These are phyloP conservation scores for Diaporthe aspalathi DNA, from an alignment of 2,329 filamentous ascomycete genomes.

Conservation along the genomic window DNA sequence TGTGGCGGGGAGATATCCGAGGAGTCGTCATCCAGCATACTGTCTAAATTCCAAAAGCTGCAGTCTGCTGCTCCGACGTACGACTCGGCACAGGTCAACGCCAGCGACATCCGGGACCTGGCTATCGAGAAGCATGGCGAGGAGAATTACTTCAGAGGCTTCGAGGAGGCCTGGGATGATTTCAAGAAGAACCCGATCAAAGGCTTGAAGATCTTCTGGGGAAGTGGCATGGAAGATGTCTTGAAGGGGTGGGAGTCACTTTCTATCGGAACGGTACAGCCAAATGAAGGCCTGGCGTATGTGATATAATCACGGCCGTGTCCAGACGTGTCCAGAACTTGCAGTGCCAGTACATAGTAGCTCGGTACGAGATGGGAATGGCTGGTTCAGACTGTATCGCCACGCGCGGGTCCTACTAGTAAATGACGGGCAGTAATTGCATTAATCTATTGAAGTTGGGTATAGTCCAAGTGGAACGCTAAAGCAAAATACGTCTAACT, in stretches of 20 bases:
- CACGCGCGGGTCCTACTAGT: not conserved
- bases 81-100: slow-evolving; percentile 23
- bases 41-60: slow-evolving; percentile 1
- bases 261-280: not conserved
- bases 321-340: not conserved
- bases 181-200: not conserved
- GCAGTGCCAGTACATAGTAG: too few species aligned
- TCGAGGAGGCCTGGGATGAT: not conserved
- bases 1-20: slow-evolving; percentile 8
- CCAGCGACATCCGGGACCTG: slow-evolving; percentile 17
- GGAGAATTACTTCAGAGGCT: not conserved
- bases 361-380: too few species aligned
- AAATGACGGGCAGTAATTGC: too few species aligned
- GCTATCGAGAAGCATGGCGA: slow-evolving; percentile 24
- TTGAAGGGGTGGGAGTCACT: slow-evolving; percentile 19
- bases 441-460: not conserved
- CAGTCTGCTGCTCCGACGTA: slow-evolving; percentile 6
- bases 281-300: slow-evolving; percentile 10
- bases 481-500: not conserved
- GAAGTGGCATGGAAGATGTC: slow-evolving; percentile 4
- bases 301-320: slow-evolving; percentile 12
- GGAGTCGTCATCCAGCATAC: not conserved
- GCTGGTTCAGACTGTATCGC: too few species aligned
- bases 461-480: slow-evolving; percentile 15
- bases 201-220: slow-evolving; percentile 9